Conservation (phyloP, 2,329 filamentous ascomycete genomes). For the Aspergillus neoniger region DNA sequence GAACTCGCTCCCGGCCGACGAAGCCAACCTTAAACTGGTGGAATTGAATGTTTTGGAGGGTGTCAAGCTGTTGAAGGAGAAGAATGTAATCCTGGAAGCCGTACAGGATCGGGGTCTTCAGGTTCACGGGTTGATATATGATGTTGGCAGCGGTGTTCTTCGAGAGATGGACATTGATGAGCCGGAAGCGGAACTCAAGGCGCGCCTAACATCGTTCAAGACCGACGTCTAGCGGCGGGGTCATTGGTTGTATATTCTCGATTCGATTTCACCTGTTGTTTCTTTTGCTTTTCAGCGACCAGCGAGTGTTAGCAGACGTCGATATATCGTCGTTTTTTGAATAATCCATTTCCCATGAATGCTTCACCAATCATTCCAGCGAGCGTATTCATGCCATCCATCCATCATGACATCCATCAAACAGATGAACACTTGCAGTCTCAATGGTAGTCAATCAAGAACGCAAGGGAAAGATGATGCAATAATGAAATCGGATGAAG, state of each 20-base stretch:
- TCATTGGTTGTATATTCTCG: background rate
- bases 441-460: no score
- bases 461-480: no score
- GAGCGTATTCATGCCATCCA: no score
- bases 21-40: slow-evolving; percentile 63
- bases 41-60: slow-evolving; percentile 76
- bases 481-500: no score
- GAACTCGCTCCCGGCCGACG: slow-evolving; percentile 48
- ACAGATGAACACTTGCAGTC: no score
- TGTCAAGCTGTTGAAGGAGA: slow-evolving; percentile 67
- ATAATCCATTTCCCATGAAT: no score
- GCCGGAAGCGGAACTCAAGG: slow-evolving; percentile 41
- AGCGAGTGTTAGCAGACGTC: background rate
- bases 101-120: slow-evolving; percentile 69
- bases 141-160: slow-evolving; percentile 60
- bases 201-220: slow-evolving; percentile 44
- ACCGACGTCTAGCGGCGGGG: slow-evolving; percentile 24
- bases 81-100: slow-evolving; percentile 69
- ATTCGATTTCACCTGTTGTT: background rate
- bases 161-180: slow-evolving; percentile 54
- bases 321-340: no score
- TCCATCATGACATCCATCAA: no score
- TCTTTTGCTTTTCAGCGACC: background rate
- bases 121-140: slow-evolving; percentile 77
- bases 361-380: no score